Evolutionary conservation across 2,329 filamentous ascomycete species (phyloP).

Genomic region (Clarireedia paspali): DNA sequence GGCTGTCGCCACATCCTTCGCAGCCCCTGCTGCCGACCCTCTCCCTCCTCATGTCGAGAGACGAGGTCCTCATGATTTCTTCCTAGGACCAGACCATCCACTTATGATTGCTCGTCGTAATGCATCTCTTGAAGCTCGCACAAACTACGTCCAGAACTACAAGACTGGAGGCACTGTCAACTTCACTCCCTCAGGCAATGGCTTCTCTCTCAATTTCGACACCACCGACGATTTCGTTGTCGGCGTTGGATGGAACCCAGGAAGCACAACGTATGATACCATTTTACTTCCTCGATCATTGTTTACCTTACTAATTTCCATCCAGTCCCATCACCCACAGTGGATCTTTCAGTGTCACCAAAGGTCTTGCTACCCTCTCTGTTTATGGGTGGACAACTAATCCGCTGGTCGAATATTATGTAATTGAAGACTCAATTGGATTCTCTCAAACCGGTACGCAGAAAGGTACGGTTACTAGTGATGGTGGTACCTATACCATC

Average conservation of each 20-base stretch:
- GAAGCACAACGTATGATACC: conserved; percentile 7
- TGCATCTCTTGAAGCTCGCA: background rate
- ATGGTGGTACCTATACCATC: conserved; percentile 44
- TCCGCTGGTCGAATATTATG: conserved; percentile 52
- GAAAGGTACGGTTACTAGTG: conserved; percentile 43
- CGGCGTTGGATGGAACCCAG: conserved; percentile 14
- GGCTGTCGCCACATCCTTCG: conserved; percentile 6
- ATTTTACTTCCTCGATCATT: background rate
- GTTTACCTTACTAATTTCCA: conserved; percentile 1
- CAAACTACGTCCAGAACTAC: conserved; percentile 15
- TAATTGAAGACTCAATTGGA: conserved; percentile 46
- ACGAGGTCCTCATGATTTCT: conserved; percentile 7
- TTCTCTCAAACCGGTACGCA: conserved; percentile 38
- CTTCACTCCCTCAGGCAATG: conserved; percentile 2
- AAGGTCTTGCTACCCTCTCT: conserved; percentile 41
- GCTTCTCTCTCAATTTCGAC: conserved; percentile 8
- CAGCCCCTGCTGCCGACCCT: conserved; percentile 5
- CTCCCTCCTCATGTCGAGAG: background rate
- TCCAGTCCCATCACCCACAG: conserved; percentile 32
- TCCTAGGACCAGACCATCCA: conserved; percentile 5
- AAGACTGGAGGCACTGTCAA: conserved; percentile 11
- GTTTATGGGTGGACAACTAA: conserved; percentile 49
- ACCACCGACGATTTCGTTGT: conserved; percentile 16
- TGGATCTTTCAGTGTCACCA: conserved; percentile 30
- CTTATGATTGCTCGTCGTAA: background rate